Evolutionary conservation across 2,329 filamentous ascomycete species (phyloP), one percentile per base, ranked within the genome.

Genomic region (Botrytis fabae): DNA sequence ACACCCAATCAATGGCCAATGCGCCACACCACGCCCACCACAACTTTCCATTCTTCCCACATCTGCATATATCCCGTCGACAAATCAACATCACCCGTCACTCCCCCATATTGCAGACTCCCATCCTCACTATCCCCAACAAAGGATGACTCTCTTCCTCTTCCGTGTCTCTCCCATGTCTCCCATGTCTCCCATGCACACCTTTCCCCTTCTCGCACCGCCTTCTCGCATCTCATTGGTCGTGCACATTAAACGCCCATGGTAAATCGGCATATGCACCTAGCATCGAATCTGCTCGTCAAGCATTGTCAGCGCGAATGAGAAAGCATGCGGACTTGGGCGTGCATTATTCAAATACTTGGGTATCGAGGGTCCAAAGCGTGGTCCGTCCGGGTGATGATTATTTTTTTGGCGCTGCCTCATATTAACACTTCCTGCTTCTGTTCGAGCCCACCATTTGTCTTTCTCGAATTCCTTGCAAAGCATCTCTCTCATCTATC

Each of bases 241-340:
- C 10, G 32, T 68, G 32, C 44, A 42, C 61, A 42, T 42, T 68
- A 68, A 25, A 57, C 65, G 65, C 65, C 65, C 65, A 42, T 28
- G 65, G 46, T 42, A 57, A 42, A 42, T 42, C 48, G 25, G 18
- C 42, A 57, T 42, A 54, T 57, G 48, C 65, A 42, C 14, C 64
- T 51, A 42, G 16, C 48, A 68, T 66, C 64, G 32, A 66, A 51
- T 40, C 20, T 54, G 48, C 46, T 66, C 22, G 60, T 40, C 60
- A 62, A 16, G 60, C 60, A 62, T 62, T 57, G 65, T 68, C 65
- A 68, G 65, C 65, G 65, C 48, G 48, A 68, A 54, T 48, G 14
- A 65, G 32, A 44, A n/a, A 48, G 35, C 32, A 48, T 65, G 62
- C 28, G 32, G 42, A 9, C 14, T 20, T 12, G 12, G 9, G 8